Percentiles rank a stretch among this genome's conserved stretches.
phyloP scores from a whole-genome alignment of 805 yeast species.

The Schwanniomyces sp. region DNA sequence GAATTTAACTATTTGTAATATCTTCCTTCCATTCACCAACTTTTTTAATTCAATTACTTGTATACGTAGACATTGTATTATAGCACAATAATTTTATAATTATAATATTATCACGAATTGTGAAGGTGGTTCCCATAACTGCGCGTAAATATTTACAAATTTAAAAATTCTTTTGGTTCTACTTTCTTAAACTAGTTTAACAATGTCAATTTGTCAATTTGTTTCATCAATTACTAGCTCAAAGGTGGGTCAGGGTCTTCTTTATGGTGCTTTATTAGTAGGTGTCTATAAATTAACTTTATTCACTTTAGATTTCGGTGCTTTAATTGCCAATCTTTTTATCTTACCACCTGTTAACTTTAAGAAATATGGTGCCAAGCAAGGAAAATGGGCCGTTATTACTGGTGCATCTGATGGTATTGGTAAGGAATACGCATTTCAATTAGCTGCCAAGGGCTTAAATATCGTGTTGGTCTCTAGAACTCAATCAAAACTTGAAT shows the following conservation, averaged over 20 bases:
- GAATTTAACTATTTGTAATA: conserved; percentile 42
- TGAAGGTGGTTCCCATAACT: not conserved
- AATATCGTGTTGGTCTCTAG: conserved; percentile 83
- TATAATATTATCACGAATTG: not conserved
- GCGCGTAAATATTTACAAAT: not conserved
- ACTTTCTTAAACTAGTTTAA: not conserved
- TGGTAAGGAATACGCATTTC: conserved; percentile 87
- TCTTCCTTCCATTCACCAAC: no score
- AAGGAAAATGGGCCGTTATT: conserved; percentile 85
- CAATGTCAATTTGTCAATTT: conserved; percentile 10
- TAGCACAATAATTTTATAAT: not conserved
- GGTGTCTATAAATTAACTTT: conserved; percentile 64
- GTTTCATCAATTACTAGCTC: conserved; percentile 11
- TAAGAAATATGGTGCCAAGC: conserved; percentile 70
- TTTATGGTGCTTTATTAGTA: conserved; percentile 44
- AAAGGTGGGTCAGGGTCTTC: conserved; percentile 12
- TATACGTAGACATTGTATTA: conserved; percentile 2
- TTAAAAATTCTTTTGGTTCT: not conserved
- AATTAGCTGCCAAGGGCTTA: conserved; percentile 83
- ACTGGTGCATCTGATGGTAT: conserved; percentile 98
- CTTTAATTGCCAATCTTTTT: conserved; percentile 62
- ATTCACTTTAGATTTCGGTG: conserved; percentile 45
- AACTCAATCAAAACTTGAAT: conserved; percentile 73
- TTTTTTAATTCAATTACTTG: not conserved
- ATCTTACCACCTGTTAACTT: conserved; percentile 61